Base-by-base conservation (phyloP, 495 filamentous ascomycete genomes). In the Talaromyces adpressus region DNA sequence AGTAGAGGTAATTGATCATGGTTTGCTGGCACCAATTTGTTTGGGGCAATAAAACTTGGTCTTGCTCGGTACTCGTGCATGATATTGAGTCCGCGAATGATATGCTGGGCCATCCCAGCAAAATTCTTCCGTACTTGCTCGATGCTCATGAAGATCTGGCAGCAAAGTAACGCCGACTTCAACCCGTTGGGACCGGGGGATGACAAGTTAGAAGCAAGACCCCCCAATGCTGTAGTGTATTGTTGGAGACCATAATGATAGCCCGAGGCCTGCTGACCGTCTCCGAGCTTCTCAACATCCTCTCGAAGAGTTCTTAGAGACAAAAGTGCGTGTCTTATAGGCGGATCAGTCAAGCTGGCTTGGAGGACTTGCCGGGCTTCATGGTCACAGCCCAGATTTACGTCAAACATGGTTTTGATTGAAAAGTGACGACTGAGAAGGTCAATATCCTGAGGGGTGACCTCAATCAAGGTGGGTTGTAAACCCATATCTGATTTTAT, bases 221-320 rank as follows among this genome's bases (percentile, higher is more conserved):
- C 57, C 1, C 62, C 62, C 27, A 64, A 61, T 52, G 62, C 62
- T 9, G 29, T 64, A 36, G 32, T 32, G 25, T 63, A 69, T 69
- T 68, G 64, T 52, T 68, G 62, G 67, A 85, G 20, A 76, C 72
- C 45, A 80, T 74, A 25, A 82, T 75, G 29, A 76, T 73, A 57
- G 79, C 58, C 7, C 63, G 71, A 54, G 58, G 65, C 70, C 62
- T 69, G 72, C 63, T 68, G 69, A 49, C 34, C 41, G 23, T 63
- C 59, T 52, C 36, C 69, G 80, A 41, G 39, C 20, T 25, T 61
- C 36, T 72, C 77, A 54, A 85, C 67, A 6, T 80, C 84, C 66
- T 87, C 84, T 63, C 89, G 88, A 25, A 88, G 72, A 1, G 85
- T 83, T 56, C 84, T 84, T 27, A 90, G 72, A 45, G 86, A 87